A percentile compares a stretch with the other conserved stretches of the same genome.
phyloP scores from a whole-genome alignment of 2,329 filamentous ascomycete genomes.

The Aspergillus tanneri region DNA sequence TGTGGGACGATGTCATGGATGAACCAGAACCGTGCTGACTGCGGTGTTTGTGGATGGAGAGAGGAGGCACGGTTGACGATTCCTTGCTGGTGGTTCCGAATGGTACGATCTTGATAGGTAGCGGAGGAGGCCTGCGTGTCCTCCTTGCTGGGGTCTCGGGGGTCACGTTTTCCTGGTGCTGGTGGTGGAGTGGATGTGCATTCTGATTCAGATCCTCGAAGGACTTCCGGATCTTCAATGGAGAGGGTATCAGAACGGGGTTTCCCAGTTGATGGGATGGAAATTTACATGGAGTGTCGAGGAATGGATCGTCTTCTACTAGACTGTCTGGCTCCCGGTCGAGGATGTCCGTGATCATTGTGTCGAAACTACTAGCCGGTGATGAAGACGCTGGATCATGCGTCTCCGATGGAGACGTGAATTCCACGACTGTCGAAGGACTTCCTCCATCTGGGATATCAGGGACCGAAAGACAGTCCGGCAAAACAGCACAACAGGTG shows the following conservation, averaged over 20 bases:
- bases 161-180: background rate
- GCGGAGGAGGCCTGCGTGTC: constrained; percentile 18
- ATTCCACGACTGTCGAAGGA: constrained; percentile 6
- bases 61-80: too few species aligned
- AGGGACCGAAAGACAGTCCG: constrained; percentile 9
- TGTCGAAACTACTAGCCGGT: constrained; percentile 20
- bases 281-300: background rate
- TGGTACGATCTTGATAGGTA: constrained; percentile 24
- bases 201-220: constrained; percentile 5
- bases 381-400: constrained; percentile 14
- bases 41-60: too few species aligned
- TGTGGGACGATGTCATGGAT: background rate
- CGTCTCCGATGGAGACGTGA: constrained; percentile 12
- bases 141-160: background rate
- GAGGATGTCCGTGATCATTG: constrained; percentile 29
- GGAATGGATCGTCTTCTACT: constrained; percentile 29
- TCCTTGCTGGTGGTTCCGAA: background rate
- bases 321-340: constrained; percentile 21
- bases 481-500: constrained; percentile 32
- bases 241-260: constrained; percentile 24
- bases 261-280: background rate
- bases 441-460: background rate
- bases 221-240: constrained; percentile 28
- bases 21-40: background rate
- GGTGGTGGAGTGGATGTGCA: background rate